These are phyloP conservation scores for Nitzschia palea DNA, from an alignment of 108 stramenopile species.

Conservation along the genomic window DNA sequence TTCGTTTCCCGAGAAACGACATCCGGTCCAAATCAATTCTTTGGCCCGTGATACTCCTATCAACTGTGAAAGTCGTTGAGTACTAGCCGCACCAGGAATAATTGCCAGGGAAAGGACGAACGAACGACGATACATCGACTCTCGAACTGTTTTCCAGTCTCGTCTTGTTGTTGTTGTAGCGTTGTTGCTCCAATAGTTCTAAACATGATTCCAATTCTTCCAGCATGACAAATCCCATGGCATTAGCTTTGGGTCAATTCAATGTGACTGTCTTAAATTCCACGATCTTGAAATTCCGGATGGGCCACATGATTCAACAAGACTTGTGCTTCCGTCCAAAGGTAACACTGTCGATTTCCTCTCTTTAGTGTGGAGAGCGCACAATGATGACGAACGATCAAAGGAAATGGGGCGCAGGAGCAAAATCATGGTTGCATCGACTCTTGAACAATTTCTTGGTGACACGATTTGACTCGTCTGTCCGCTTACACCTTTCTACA, in stretches of 20 bases:
- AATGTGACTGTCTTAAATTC: constrained; percentile 39
- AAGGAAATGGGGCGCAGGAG: no score
- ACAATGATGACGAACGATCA: no score
- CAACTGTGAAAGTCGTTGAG: constrained; percentile 71
- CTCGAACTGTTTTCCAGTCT: no score
- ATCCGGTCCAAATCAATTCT: constrained; percentile 73
- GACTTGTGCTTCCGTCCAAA: constrained; percentile 13
- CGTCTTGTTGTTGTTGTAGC: no score
- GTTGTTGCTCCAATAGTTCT: constrained; percentile 26
- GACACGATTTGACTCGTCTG: no score
- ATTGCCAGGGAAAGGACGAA: constrained; percentile 70
- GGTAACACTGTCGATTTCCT: no score
- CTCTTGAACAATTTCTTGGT: no score
- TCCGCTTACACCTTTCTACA: no score
- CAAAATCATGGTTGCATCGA: no score
- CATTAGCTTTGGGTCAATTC: constrained; percentile 61
- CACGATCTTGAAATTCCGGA: neutral
- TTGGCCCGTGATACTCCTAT: constrained; percentile 66
- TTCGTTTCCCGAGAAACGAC: constrained; percentile 38
- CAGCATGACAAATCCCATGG: constrained; percentile 52
- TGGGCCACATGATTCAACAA: constrained; percentile 11
- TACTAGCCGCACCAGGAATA: constrained; percentile 85
- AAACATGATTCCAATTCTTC: constrained; percentile 34
- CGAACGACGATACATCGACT: constrained; percentile 59
- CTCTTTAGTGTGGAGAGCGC: no score